A percentile compares a stretch with the other conserved stretches of the same genome.
Conservation (phyloP, 805 yeast genomes). For the Lachancea waltii region DNA sequence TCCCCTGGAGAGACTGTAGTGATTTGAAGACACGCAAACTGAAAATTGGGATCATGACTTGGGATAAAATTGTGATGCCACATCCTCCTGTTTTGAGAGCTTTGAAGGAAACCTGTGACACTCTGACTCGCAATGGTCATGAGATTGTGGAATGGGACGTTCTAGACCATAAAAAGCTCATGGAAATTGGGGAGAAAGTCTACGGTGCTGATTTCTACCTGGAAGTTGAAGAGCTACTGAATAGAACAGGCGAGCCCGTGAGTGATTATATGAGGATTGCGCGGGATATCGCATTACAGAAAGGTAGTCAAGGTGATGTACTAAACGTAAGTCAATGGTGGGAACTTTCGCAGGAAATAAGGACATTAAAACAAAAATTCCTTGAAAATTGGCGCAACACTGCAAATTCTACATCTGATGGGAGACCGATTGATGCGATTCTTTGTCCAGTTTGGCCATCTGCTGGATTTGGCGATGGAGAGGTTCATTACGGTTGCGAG, state of each 20-base stretch:
- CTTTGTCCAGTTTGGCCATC: slow-evolving; percentile 42
- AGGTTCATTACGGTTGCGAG: slow-evolving; percentile 35
- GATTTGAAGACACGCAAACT: slow-evolving; percentile 28
- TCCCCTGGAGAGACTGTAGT: slow-evolving; percentile 41
- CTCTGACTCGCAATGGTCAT: slow-evolving; percentile 35
- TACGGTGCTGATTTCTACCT: slow-evolving; percentile 34
- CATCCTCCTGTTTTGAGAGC: slow-evolving; percentile 51
- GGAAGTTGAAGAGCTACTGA: slow-evolving; percentile 26
- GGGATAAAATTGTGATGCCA: slow-evolving; percentile 44
- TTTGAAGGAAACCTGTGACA: slow-evolving; percentile 27
- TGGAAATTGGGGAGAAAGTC: slow-evolving; percentile 23
- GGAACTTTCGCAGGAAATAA: slow-evolving; percentile 35
- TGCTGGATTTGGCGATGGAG: slow-evolving; percentile 35
- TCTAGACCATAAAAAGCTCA: slow-evolving; percentile 24
- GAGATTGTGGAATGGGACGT: slow-evolving; percentile 40
- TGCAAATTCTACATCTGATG: slow-evolving; percentile 29
- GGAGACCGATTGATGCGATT: slow-evolving; percentile 42
- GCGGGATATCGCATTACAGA: slow-evolving; percentile 7
- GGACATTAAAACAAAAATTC: slow-evolving; percentile 32
- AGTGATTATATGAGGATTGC: slow-evolving; percentile 29
- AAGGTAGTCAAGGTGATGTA: slow-evolving; percentile 5
- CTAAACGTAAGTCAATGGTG: slow-evolving; percentile 33
- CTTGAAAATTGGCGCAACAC: slow-evolving; percentile 37
- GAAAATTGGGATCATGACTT: slow-evolving; percentile 41
- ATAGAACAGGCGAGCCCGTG: slow-evolving; percentile 32